phyloP scores from a whole-genome alignment of 1,284 basidiomycete species.

The Cutaneotrichosporon spelunceum region DNA sequence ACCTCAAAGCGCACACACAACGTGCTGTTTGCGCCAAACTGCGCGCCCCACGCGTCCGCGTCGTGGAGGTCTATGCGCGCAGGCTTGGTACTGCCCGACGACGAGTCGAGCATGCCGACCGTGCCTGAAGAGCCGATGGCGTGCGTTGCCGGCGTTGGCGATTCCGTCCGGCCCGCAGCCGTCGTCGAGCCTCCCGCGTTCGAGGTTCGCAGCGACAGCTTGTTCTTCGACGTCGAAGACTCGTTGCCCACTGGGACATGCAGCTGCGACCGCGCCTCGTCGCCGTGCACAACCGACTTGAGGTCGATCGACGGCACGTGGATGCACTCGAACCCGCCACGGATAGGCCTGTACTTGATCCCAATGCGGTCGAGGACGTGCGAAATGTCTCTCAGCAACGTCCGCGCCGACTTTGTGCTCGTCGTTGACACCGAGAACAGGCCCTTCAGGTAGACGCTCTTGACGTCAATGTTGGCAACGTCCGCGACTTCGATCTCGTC shows the following conservation, averaged over 20 bases:
- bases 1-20: slow-evolving; percentile 90
- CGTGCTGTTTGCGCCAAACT: slow-evolving; percentile 57
- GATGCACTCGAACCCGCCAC: slow-evolving; percentile 91
- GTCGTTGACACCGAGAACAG: slow-evolving; percentile 94
- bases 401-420: slow-evolving; percentile 77
- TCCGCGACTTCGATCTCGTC: slow-evolving; percentile 29
- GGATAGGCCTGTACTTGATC: slow-evolving; percentile 86
- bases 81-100: neutral
- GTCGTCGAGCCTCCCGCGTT: slow-evolving; percentile 10
- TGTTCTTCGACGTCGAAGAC: slow-evolving; percentile 21
- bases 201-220: slow-evolving; percentile 18
- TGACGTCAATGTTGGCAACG: slow-evolving; percentile 59
- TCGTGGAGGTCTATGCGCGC: slow-evolving; percentile 59
- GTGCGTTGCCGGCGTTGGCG: slow-evolving; percentile 10
- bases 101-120: slow-evolving; percentile 8
- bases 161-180: slow-evolving; percentile 11
- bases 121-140: slow-evolving; percentile 8
- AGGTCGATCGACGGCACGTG: slow-evolving; percentile 91
- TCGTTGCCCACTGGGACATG: slow-evolving; percentile 23
- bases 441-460: slow-evolving; percentile 84
- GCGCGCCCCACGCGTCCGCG: slow-evolving; percentile 53
- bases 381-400: slow-evolving; percentile 78
- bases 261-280: slow-evolving; percentile 32
- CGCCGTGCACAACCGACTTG: slow-evolving; percentile 59
- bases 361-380: slow-evolving; percentile 89